A percentile compares a stretch with the other conserved stretches of the same genome.
Conservation (phyloP, 768 basidiomycete species). For the Pleurotus eryngii region DNA sequence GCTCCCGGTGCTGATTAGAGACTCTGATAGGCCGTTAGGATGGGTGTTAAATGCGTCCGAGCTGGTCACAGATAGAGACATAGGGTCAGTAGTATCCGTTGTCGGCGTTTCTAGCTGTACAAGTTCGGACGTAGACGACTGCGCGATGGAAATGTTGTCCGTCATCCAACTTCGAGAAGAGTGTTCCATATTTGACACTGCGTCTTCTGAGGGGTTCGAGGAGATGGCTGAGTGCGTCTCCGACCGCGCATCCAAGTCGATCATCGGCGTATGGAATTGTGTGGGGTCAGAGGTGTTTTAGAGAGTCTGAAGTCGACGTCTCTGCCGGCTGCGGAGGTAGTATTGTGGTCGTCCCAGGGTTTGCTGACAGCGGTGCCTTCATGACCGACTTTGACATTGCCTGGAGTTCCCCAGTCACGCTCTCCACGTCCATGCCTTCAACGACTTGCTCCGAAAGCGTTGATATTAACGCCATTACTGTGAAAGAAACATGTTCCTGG, state of each 20-base stretch:
- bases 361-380: constrained; percentile 16
- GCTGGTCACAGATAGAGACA: constrained; percentile 11
- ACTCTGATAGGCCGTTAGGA: constrained; percentile 32
- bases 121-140: background rate
- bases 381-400: constrained; percentile 9
- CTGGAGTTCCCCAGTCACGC: constrained; percentile 47
- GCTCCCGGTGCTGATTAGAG: constrained; percentile 32
- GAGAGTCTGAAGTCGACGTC: background rate
- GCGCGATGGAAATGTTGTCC: constrained; percentile 3
- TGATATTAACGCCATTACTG: constrained; percentile 52
- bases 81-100: constrained; percentile 10
- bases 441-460: constrained; percentile 51
- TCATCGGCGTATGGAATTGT: background rate
- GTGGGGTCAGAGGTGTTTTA: background rate
- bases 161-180: constrained; percentile 37
- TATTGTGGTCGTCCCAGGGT: background rate
- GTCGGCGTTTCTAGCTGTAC: background rate
- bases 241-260: constrained; percentile 30
- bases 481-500: constrained; percentile 75
- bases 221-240: constrained; percentile 27
- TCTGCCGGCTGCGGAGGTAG: constrained; percentile 1
- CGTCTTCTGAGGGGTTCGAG: constrained; percentile 38
- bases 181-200: constrained; percentile 22
- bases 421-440: constrained; percentile 63
- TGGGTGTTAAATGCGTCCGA: constrained; percentile 18